Evolutionary conservation across 2,329 filamentous ascomycete species (phyloP), one percentile per base, ranked within the genome.

Genomic region (Neofusicoccum cordaticola): DNA sequence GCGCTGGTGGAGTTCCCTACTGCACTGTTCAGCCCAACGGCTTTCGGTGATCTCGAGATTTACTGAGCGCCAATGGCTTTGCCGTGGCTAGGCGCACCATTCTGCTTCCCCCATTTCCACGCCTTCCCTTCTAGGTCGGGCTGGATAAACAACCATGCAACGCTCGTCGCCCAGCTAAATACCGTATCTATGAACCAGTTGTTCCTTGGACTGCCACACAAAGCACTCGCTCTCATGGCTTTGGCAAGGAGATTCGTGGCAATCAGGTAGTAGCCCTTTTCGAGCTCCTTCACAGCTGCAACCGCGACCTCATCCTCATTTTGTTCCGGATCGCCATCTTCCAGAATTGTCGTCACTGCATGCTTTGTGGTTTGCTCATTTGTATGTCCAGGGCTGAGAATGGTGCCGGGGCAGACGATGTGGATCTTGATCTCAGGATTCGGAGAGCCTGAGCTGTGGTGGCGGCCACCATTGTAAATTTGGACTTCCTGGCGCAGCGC

Each of bases 361-460:
- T 93, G 94, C 78, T 98, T 98, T 34, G 85, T 85, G 70, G 81
- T 77, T 72, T 96, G 89, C 79, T 98, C 94, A 17, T 85, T 82
- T 66, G 89, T 88, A 60, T 89, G 85, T 0, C 93, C 93, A 0
- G 92, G 88, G 5, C 86, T 89, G 13, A 87, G 82, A 68, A 99
- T 98, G 2, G 90, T 92, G 62, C 90, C 94, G 0, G 95, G 95
- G 71, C 88, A 91, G 12, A 98, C 86, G 47, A 92, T 85, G 72
- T 96, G 92, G 19, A 97, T 83, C 70, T 90, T 87, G 62, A 98
- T 88, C 66, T 88, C 85, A 62, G 89, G 77, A 68, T 47, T 48
- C 2, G 52, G 39, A 34, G 35, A 37, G n/a, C 62, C 52, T 13
- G 34, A 57, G 2, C 77, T 71, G 41, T 78, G 77, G 39, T 75